These are phyloP conservation scores for Coelastrella sp. DNA, from an alignment of 139 green algal species.

Conservation along the genomic window DNA sequence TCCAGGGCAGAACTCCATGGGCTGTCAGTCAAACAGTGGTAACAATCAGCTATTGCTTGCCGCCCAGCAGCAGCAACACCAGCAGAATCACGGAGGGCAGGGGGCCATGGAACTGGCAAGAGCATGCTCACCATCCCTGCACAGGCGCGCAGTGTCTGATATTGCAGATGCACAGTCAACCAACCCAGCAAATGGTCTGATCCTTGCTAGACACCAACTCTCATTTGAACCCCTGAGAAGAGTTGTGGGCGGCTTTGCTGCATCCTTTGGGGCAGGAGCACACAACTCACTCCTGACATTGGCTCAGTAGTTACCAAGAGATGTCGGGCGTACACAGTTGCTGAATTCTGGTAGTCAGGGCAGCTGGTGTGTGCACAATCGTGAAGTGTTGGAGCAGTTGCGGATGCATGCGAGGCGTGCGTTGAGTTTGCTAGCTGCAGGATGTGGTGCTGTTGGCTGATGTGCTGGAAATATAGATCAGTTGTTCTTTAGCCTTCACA, in stretches of 20 bases:
- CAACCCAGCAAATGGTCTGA: not conserved
- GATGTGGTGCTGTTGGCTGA: too few species aligned
- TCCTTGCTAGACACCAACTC: not conserved
- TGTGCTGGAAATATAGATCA: too few species aligned
- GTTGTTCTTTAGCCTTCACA: too few species aligned
- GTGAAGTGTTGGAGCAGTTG: not conserved
- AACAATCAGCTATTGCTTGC: not conserved
- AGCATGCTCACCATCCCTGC: not conserved
- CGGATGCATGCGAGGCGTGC: too few species aligned
- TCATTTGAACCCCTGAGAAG: slow-evolving; percentile 19
- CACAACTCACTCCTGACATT: not conserved
- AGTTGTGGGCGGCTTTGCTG: slow-evolving; percentile 41
- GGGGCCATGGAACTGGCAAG: not conserved
- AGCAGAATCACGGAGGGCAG: not conserved
- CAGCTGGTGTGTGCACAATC: not conserved
- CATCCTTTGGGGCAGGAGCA: not conserved
- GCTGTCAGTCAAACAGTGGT: not conserved
- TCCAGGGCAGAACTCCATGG: not conserved
- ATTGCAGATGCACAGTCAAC: not conserved
- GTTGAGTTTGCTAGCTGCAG: too few species aligned
- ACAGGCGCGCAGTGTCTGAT: not conserved
- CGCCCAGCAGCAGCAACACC: not conserved
- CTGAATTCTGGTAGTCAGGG: too few species aligned
- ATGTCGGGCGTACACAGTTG: too few species aligned
- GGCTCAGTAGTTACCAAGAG: not conserved